A percentile compares a stretch with the other conserved stretches of the same genome.
Conservation (phyloP, 1,284 basidiomycete genomes). For the Melampsora larici-populina region DNA sequence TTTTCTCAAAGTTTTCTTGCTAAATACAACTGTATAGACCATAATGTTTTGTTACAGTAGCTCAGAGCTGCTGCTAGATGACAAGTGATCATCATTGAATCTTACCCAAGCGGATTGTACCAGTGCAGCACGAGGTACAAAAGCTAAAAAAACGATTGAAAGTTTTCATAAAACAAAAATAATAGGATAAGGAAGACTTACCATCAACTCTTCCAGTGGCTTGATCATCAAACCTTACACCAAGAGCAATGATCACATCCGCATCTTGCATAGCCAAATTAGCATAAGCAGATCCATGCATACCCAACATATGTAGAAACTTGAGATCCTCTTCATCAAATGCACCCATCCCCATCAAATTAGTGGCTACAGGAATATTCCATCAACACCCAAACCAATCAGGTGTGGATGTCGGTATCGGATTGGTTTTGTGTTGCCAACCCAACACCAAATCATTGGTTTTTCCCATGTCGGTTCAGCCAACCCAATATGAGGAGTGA, state of each 20-base stretch:
- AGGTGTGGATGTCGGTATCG: no score
- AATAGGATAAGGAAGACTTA: conserved; percentile 51
- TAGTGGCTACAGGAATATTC: conserved; percentile 95
- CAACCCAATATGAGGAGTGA: no score
- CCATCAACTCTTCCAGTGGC: conserved; percentile 85
- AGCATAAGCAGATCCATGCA: conserved; percentile 97
- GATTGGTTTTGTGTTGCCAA: no score
- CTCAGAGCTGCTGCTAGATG: no score
- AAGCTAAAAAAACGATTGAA: conserved; percentile 59
- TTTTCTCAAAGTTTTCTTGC: no score
- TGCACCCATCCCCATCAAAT: conserved; percentile 88
- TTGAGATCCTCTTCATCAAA: conserved; percentile 82
- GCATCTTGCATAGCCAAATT: conserved; percentile 97
- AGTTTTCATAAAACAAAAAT: conserved; percentile 2
- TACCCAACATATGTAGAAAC: conserved; percentile 95
- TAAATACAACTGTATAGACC: no score
- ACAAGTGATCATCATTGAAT: no score
- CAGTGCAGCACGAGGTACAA: conserved; percentile 89
- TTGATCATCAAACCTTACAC: conserved; percentile 94
- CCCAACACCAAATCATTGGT: no score
- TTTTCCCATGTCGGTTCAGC: no score
- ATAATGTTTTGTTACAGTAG: no score
- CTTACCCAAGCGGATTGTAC: no score
- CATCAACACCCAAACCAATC: no score
- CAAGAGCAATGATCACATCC: conserved; percentile 94